These are phyloP conservation scores for Lablab purpureus DNA, from an alignment of 306 rosid species.

Conservation along the genomic window DNA sequence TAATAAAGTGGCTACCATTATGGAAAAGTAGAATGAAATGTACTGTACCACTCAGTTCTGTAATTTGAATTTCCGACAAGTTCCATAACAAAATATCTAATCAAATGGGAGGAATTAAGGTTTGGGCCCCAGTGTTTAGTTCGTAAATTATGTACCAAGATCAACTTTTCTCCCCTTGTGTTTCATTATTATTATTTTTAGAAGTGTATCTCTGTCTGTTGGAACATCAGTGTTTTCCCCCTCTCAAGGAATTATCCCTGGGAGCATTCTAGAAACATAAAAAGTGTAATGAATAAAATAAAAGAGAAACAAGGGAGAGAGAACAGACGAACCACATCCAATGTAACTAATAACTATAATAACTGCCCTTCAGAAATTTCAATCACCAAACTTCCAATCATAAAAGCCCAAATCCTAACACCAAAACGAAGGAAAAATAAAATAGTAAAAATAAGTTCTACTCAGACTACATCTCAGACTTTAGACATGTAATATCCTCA, in stretches of 20 bases:
- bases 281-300: conserved; percentile 4
- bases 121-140: conserved; percentile 18
- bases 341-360: conserved; percentile 54
- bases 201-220: background rate
- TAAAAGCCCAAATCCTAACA: conserved; percentile 25
- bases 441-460: conserved; percentile 7
- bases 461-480: background rate
- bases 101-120: conserved; percentile 6
- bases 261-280: conserved; percentile 12
- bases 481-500: background rate
- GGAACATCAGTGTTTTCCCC: background rate
- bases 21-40: conserved; percentile 8
- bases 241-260: conserved; percentile 2
- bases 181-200: background rate
- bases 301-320: conserved; percentile 9
- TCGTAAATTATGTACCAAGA: conserved; percentile 2
- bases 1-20: background rate
- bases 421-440: background rate
- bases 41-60: background rate
- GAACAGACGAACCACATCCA: conserved; percentile 25
- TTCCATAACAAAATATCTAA: conserved; percentile 22
- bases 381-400: conserved; percentile 41
- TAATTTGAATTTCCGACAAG: conserved; percentile 25
- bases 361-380: conserved; percentile 59
- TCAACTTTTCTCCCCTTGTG: background rate